Base-by-base conservation (phyloP, 1,284 basidiomycete species). In the Cystobasidiaceae sp. region DNA sequence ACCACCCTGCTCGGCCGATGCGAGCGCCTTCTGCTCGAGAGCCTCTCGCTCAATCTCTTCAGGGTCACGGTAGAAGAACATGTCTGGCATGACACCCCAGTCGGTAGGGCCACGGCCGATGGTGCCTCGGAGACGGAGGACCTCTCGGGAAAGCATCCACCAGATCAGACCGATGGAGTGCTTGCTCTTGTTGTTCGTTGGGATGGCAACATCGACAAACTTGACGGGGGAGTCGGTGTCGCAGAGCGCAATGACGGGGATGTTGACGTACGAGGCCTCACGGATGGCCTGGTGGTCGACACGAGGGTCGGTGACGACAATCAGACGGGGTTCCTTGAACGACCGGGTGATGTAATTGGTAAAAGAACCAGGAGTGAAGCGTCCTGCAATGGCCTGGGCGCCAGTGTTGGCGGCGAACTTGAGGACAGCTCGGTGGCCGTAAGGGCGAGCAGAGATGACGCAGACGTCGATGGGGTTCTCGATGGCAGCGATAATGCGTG, bases 291-390 rank as follows among this genome's bases (percentile, higher is more conserved):
- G 96, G 84, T 97, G 93, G 82, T 98, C 94, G 71, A 97, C 90
- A 72, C 96, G 90, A 73, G 94, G 96, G 83, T 98, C 94, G 78
- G 93, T 97, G 72, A 98, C 93, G 75, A 98, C 80, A 78, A 98
- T 94, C 71, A 98, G 85, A 74, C 94, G 91, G 75, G 94, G 94
- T 82, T 98, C 94, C 84, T 97, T 98, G 90, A 97, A 98, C 68
- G 93, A 97, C 75, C 91, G 89, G 74, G 93, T 97, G 84, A 96
- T 96, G 84, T 97, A 97, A 84, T 98, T 98, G 79, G 94, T 98
- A 84, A 79, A 79, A 75, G 86, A 89, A 84, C 96, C 96, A 75
- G 94, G 94, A 74, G 94, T 98, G 84, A 98, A 97, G 76, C 94
- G 91, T 75, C 94, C 94, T 72, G 94, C 96, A 76, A 98, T 98